Evolutionary conservation across 2,329 filamentous ascomycete genomes (phyloP).

Genomic region (Leptographium galeiforme): DNA sequence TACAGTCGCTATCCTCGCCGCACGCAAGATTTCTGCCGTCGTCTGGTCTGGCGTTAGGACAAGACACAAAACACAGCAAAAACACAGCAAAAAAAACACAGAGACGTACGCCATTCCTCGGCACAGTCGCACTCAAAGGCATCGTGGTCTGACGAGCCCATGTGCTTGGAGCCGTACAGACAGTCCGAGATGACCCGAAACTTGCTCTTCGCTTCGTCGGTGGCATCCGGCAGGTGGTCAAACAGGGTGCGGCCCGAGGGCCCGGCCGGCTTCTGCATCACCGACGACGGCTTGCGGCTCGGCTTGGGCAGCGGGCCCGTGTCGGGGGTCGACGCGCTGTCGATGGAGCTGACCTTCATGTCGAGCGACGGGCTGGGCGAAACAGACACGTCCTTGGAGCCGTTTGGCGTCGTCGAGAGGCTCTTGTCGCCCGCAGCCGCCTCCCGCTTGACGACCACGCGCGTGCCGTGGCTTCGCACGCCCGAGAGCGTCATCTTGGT

Average conservation of each 20-base stretch:
- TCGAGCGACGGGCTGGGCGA: conserved; percentile 31
- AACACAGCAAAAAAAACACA: conserved; percentile 1
- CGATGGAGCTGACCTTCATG: conserved; percentile 29
- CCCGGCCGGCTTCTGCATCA: conserved; percentile 42
- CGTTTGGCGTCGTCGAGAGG: conserved; percentile 24
- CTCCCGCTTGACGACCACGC: conserved; percentile 6
- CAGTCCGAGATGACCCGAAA: conserved; percentile 79
- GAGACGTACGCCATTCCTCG: conserved; percentile 81
- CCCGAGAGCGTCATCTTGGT: background rate
- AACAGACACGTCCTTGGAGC: conserved; percentile 23
- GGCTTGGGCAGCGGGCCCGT: conserved; percentile 50
- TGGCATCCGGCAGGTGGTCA: conserved; percentile 63
- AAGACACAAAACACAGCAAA: conserved; percentile 9
- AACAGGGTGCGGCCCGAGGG: conserved; percentile 36
- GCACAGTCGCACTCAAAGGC: conserved; percentile 87
- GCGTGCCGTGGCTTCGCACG: conserved; percentile 9
- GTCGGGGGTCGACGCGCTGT: conserved; percentile 33
- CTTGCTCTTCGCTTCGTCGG: conserved; percentile 56
- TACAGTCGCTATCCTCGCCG: conserved; percentile 93
- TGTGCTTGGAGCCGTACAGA: conserved; percentile 79
- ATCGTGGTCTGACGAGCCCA: conserved; percentile 84
- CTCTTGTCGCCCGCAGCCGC: conserved; percentile 20
- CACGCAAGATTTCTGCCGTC: conserved; percentile 68
- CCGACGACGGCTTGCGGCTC: conserved; percentile 50
- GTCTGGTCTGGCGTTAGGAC: conserved; percentile 24